Evolutionary conservation across 805 yeast species (phyloP).

Genomic region (Teunomyces tritomae): DNA sequence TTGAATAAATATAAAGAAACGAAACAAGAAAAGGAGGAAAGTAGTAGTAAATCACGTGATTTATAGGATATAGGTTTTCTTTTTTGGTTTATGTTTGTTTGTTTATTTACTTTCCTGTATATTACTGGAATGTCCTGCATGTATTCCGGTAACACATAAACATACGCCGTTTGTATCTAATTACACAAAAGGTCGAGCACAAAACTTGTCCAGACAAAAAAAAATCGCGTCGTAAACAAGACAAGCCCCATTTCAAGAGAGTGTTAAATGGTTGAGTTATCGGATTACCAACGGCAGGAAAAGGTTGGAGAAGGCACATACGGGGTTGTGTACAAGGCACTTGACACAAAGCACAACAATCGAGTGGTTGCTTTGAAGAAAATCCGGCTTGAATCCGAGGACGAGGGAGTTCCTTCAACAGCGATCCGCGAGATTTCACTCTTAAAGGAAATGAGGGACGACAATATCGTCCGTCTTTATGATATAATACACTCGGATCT

Average conservation of each 20-base stretch:
- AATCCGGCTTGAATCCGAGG: slow-evolving; percentile 92
- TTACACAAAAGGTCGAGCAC: too few species aligned
- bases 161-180: too few species aligned
- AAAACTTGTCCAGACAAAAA: not conserved
- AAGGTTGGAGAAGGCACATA: slow-evolving; percentile 98
- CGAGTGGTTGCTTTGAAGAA: slow-evolving; percentile 95
- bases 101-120: too few species aligned
- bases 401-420: slow-evolving; percentile 98
- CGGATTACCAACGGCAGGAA: slow-evolving; percentile 90
- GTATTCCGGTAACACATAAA: too few species aligned
- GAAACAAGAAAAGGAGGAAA: not conserved
- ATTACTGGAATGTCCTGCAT: too few species aligned
- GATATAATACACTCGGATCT: slow-evolving; percentile 95
- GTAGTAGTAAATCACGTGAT: too few species aligned
- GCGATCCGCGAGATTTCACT: slow-evolving; percentile 96
- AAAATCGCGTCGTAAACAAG: slow-evolving; percentile 1
- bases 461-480: slow-evolving; percentile 84
- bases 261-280: slow-evolving; percentile 70
- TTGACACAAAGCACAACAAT: slow-evolving; percentile 84
- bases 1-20: not conserved
- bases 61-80: too few species aligned
- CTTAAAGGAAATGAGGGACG: slow-evolving; percentile 89
- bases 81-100: too few species aligned
- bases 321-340: slow-evolving; percentile 96
- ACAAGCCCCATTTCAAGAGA: not conserved